A percentile compares a stretch with the other conserved stretches of the same genome.
These are phyloP conservation scores for Globisporangium paddicum DNA, from an alignment of 352 stramenopile genomes.

Conservation along the genomic window DNA sequence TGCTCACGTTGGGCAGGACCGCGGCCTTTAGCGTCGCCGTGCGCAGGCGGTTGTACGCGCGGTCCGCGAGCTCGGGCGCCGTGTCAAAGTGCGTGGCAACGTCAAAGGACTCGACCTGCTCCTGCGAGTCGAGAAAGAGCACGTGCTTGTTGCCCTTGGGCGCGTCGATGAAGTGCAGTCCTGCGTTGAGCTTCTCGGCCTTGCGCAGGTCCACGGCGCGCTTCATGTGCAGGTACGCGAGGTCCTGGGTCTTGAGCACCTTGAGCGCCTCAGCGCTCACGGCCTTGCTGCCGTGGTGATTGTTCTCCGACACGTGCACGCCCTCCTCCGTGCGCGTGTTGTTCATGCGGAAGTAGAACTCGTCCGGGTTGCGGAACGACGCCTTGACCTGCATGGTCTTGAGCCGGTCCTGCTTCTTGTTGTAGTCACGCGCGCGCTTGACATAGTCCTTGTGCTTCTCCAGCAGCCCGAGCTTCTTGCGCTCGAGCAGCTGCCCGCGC, in stretches of 20 bases:
- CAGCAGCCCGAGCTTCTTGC: constrained; percentile 93
- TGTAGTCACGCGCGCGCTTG: constrained; percentile 93
- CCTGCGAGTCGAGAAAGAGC: constrained; percentile 90
- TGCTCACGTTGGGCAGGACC: constrained; percentile 22
- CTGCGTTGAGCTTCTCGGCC: constrained; percentile 67
- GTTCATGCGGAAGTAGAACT: constrained; percentile 99
- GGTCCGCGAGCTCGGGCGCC: constrained; percentile 58
- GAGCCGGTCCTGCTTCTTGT: constrained; percentile 92
- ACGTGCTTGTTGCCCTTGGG: constrained; percentile 89
- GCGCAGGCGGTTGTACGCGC: constrained; percentile 71
- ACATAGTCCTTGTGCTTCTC: constrained; percentile 99
- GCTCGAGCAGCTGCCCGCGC: constrained; percentile 89
- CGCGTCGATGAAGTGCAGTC: constrained; percentile 77
- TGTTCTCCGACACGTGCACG: constrained; percentile 74
- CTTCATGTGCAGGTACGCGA: constrained; percentile 93
- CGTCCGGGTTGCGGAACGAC: constrained; percentile 96
- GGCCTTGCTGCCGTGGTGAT: constrained; percentile 46
- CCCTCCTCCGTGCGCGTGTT: constrained; percentile 69
- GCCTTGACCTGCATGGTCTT: constrained; percentile 90
- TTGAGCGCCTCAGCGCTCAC: constrained; percentile 79
- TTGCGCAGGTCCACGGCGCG: constrained; percentile 72
- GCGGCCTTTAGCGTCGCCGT: constrained; percentile 51
- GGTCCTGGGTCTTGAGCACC: constrained; percentile 96
- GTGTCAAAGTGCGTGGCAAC: constrained; percentile 91
- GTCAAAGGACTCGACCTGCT: constrained; percentile 86